These are phyloP conservation scores for Fusarium compactum DNA, from an alignment of 2,329 filamentous ascomycete species.

Conservation along the genomic window DNA sequence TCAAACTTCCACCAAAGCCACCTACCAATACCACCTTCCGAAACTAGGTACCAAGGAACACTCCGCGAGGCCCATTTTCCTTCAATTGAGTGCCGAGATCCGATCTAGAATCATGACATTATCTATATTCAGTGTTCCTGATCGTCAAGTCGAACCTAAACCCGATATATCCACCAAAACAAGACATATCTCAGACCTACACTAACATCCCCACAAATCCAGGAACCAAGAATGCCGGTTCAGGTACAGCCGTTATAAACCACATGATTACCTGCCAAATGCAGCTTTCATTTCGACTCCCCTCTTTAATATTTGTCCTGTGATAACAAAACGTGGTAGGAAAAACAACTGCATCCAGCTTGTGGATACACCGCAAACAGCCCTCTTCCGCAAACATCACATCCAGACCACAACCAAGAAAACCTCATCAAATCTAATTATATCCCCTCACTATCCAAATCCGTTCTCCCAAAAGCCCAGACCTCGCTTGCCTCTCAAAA, in stretches of 20 bases:
- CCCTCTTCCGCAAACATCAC: conserved; percentile 22
- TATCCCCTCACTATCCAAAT: not conserved
- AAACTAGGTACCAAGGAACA: no score
- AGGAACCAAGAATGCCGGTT: not conserved
- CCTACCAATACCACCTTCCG: no score
- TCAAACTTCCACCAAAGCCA: no score
- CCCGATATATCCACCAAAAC: not conserved
- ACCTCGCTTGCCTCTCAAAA: not conserved
- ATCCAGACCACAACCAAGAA: not conserved
- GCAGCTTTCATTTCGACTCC: not conserved
- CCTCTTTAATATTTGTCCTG: no score
- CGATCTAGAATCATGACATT: no score
- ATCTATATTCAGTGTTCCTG: no score
- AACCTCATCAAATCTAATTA: not conserved
- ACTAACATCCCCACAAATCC: not conserved
- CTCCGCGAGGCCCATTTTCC: no score
- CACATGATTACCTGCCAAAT: not conserved
- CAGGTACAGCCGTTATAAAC: not conserved
- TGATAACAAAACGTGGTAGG: not conserved
- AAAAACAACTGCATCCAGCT: conserved; percentile 18
- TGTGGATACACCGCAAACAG: conserved; percentile 23
- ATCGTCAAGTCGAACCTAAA: not conserved
- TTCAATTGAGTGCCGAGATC: no score
- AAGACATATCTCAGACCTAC: not conserved
- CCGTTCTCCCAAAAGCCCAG: not conserved